phyloP scores from a whole-genome alignment of 2,329 filamentous ascomycete genomes.

The Colletotrichum navitas region DNA sequence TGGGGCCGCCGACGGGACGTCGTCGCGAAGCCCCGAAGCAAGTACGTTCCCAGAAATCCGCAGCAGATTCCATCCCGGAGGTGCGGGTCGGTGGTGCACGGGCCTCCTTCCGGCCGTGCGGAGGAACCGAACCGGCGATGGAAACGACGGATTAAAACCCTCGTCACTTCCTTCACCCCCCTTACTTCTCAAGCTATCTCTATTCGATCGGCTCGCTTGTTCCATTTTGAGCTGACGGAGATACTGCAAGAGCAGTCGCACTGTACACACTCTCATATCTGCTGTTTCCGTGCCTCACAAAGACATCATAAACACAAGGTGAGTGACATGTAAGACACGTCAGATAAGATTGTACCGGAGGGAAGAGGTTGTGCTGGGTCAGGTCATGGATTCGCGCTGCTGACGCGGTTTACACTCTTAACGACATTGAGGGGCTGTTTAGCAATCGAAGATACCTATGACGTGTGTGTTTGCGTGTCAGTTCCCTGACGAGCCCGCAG shows the following conservation, averaged over 20 bases:
- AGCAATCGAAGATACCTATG: background rate
- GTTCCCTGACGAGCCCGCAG: conserved; percentile 5
- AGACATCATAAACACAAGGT: background rate
- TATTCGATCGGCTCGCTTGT: background rate
- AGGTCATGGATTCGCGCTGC: background rate
- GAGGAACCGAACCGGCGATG: conserved; percentile 35
- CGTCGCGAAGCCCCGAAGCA: conserved; percentile 26
- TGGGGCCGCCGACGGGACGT: conserved; percentile 17
- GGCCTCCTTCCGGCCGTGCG: conserved; percentile 36
- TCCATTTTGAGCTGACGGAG: background rate
- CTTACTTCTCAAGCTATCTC: background rate
- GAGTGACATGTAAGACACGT: conserved; percentile 26
- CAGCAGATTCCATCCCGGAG: conserved; percentile 43
- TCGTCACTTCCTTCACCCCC: conserved; percentile 6
- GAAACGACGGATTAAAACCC: conserved; percentile 36
- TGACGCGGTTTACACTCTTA: background rate
- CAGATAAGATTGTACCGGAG: conserved; percentile 9
- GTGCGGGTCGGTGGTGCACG: conserved; percentile 38
- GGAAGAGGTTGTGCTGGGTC: conserved; percentile 16
- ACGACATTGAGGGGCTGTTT: background rate
- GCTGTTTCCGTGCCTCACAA: background rate
- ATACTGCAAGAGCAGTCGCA: background rate
- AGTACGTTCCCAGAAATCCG: conserved; percentile 43
- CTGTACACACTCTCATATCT: background rate
- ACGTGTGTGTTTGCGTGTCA: background rate